Conservation (phyloP, 2,329 filamentous ascomycete species). For the Aspergillus quadrilineatus region DNA sequence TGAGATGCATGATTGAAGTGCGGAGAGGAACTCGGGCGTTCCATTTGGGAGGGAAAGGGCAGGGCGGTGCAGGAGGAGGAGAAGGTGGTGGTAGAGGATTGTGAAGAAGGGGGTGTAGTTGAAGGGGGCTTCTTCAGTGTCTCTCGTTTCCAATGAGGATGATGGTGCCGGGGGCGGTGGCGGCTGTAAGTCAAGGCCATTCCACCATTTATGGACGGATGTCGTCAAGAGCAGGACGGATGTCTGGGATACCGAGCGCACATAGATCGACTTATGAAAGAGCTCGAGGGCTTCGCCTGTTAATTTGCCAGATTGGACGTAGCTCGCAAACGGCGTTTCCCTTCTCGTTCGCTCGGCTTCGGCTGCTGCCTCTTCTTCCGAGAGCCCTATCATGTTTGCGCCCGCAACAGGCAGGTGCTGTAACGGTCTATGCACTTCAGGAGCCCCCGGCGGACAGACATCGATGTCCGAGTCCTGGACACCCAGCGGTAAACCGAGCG, state of each 20-base stretch:
- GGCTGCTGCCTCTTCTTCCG: constrained; percentile 13
- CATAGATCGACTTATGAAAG: constrained; percentile 45
- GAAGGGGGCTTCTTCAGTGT: constrained; percentile 22
- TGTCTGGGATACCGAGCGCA: constrained; percentile 39
- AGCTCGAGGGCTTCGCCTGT: constrained; percentile 43
- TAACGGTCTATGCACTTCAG: constrained; percentile 40
- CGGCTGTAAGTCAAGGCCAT: constrained; percentile 28
- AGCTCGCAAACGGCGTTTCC: constrained; percentile 38
- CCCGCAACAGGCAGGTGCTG: constrained; percentile 5
- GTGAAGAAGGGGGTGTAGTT: constrained; percentile 42
- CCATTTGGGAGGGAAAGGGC: constrained; percentile 39
- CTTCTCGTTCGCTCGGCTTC: constrained; percentile 16
- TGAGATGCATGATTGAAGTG: constrained; percentile 42
- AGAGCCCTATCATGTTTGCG: not conserved
- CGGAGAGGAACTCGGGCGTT: constrained; percentile 42
- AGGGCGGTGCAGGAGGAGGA: constrained; percentile 42
- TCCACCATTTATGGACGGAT: constrained; percentile 46
- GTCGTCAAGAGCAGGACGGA: constrained; percentile 40
- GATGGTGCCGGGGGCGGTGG: not conserved
- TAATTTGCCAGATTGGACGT: constrained; percentile 41
- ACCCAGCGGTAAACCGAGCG: constrained; percentile 41
- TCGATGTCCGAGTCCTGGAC: constrained; percentile 46
- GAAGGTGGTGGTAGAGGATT: constrained; percentile 43
- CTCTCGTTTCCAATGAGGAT: constrained; percentile 4
- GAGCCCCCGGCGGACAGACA: constrained; percentile 47